These are phyloP conservation scores for Aquanectria penicillioides DNA, from an alignment of 2,329 filamentous ascomycete genomes.

Conservation along the genomic window DNA sequence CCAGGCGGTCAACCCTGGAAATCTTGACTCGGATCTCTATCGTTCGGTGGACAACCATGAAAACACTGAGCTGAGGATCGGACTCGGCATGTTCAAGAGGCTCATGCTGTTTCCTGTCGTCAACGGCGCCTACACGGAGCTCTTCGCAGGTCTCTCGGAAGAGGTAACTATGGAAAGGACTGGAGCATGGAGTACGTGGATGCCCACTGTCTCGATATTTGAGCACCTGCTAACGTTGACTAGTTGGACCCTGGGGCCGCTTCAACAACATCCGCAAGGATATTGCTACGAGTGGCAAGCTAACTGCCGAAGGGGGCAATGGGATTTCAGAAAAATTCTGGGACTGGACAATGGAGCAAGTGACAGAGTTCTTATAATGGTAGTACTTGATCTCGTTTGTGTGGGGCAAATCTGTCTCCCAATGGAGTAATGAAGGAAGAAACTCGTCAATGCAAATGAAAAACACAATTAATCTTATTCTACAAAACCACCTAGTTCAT, in stretches of 20 bases:
- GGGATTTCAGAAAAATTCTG: neutral
- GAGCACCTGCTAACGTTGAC: neutral
- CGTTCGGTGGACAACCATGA: too few species aligned
- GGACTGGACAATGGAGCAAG: neutral
- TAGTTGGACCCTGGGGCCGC: constrained; percentile 4
- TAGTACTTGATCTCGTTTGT: too few species aligned
- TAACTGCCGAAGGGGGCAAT: neutral
- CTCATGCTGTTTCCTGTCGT: neutral
- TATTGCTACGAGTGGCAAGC: neutral
- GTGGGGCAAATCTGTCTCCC: too few species aligned
- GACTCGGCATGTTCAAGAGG: neutral
- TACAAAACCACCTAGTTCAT: too few species aligned
- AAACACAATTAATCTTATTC: too few species aligned
- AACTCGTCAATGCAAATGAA: too few species aligned
- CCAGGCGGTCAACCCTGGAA: constrained; percentile 23
- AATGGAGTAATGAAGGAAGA: too few species aligned
- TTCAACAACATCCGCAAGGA: neutral
- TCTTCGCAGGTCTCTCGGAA: neutral
- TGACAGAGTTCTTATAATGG: too few species aligned
- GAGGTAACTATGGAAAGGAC: neutral
- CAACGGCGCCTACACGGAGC: neutral
- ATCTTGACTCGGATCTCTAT: constrained; percentile 8
- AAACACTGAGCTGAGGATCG: too few species aligned
- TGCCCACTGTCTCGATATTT: neutral
- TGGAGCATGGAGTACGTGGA: constrained; percentile 1